phyloP scores from a whole-genome alignment of 2,329 filamentous ascomycete genomes.

The Sclerotinia trifoliorum region DNA sequence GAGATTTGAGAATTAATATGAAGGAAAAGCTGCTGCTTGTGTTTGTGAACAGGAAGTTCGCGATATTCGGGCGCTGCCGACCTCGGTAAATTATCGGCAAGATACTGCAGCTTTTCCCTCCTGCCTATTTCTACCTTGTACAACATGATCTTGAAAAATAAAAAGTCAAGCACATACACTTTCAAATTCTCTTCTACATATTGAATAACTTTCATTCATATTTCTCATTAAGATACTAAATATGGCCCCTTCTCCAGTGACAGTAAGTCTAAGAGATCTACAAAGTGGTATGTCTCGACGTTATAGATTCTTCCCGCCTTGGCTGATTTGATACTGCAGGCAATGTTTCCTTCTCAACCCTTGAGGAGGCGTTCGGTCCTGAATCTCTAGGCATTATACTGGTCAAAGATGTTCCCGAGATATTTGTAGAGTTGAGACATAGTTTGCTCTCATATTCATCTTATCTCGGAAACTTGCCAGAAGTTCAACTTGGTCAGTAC shows the following conservation, averaged over 20 bases:
- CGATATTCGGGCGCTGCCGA: constrained; percentile 17
- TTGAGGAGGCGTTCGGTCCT: constrained; percentile 83
- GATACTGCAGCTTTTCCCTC: background rate
- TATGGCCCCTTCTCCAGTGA: constrained; percentile 40
- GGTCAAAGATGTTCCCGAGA: constrained; percentile 77
- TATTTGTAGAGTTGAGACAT: constrained; percentile 70
- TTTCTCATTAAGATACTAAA: background rate
- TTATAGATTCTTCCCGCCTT: background rate
- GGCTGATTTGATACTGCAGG: constrained; percentile 46
- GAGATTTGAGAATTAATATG: constrained; percentile 13
- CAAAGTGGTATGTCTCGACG: constrained; percentile 50
- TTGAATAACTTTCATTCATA: background rate
- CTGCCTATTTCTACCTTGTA: background rate
- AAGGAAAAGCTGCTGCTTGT: background rate
- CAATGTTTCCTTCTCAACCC: constrained; percentile 63
- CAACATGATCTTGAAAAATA: background rate
- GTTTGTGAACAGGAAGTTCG: constrained; percentile 6
- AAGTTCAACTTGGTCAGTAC: constrained; percentile 64
- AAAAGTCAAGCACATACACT: background rate
- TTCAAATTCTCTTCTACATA: background rate
- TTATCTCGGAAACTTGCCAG: constrained; percentile 79
- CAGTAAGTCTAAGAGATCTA: constrained; percentile 61
- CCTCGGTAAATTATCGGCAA: constrained; percentile 15
- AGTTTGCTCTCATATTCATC: constrained; percentile 82
- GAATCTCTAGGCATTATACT: constrained; percentile 88